Evolutionary conservation across 345 rosid genomes (phyloP), one percentile per base, ranked within the genome.

Genomic region (Eucalyptus paniculata): DNA sequence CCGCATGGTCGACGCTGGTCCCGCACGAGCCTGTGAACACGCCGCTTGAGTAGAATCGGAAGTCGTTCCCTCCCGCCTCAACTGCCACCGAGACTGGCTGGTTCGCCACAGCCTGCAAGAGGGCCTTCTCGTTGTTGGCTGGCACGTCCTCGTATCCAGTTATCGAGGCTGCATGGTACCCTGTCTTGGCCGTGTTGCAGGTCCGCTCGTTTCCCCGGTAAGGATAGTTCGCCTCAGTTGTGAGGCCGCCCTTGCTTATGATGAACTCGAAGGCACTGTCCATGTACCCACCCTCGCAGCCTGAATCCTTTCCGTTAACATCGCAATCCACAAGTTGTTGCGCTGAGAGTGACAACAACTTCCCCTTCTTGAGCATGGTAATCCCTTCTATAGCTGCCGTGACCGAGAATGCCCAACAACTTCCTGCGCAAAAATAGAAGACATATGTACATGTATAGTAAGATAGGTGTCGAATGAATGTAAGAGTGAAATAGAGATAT

Each of bases 341-440:
- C 91, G 92, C 94, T 16, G 96, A 95, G 5, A 95, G 86, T 49
- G 96, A 92, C 50, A 91, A 23, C 50, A 95, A 89, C 44, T 91
- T 94, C 26, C 97, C 93, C 1, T 87, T 90, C 30, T 85, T 90
- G 88, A 95, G 91, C 88, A 91, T 88, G 40, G 89, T 91, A 24
- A 92, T 82, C 86, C 96, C 96, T 91, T 95, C 96, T n/a, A 92
- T 90, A 12, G 95, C 96, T 86, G 95, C 96, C 72, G 92, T 91
- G 1, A 37, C 37, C 37, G 37, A 37, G 37, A 37, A 37, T 37
- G 37, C 37, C 37, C 37, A 37, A 37, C 37, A 37, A 37, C 37
- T 37, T 37, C 37, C 37, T 37, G 37, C 37, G 37, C 37, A 37
- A 37, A 37, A 37, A 37, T 37, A 37, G 37, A 37, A 37, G 37